phyloP scores from a whole-genome alignment of 768 basidiomycete species.

The Suillus subalutaceus region DNA sequence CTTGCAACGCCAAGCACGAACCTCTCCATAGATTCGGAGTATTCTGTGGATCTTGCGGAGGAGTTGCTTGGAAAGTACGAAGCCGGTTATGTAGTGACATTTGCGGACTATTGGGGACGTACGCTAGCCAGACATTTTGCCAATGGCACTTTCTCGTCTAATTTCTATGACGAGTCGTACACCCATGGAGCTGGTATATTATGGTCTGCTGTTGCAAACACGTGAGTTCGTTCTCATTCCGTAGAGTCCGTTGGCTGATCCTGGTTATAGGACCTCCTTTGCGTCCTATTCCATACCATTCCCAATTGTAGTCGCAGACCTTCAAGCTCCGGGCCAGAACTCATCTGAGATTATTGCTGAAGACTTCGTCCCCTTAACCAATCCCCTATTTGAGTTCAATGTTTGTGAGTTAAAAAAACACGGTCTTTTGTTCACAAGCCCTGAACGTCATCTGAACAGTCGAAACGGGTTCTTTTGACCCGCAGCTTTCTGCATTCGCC shows the following conservation, averaged over 20 bases:
- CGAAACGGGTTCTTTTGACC: constrained; percentile 46
- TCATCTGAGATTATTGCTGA: constrained; percentile 22
- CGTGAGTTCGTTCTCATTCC: constrained; percentile 26
- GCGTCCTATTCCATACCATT: constrained; percentile 38
- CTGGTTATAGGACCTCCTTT: constrained; percentile 33
- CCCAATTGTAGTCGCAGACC: constrained; percentile 39
- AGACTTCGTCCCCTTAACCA: constrained; percentile 32
- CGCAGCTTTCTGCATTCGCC: constrained; percentile 48
- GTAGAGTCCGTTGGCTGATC: constrained; percentile 8
- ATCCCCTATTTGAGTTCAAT: constrained; percentile 40
- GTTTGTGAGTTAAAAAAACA: constrained; percentile 26
- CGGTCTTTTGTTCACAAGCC: not conserved
- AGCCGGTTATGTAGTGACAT: constrained; percentile 34
- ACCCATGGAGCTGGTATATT: constrained; percentile 38
- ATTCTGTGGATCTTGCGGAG: constrained; percentile 21
- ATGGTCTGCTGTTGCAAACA: constrained; percentile 36
- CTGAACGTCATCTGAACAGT: constrained; percentile 21
- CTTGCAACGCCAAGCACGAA: constrained; percentile 23
- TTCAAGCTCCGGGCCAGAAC: constrained; percentile 29
- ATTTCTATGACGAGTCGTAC: constrained; percentile 31
- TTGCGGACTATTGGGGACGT: constrained; percentile 32
- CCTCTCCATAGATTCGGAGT: constrained; percentile 18
- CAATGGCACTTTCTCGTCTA: constrained; percentile 38
- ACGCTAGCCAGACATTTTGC: constrained; percentile 39
- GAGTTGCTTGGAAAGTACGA: constrained; percentile 35